phyloP scores from a whole-genome alignment of 192 early-diverging fungal genomes.

The Phlyctochytrium planicorne region DNA sequence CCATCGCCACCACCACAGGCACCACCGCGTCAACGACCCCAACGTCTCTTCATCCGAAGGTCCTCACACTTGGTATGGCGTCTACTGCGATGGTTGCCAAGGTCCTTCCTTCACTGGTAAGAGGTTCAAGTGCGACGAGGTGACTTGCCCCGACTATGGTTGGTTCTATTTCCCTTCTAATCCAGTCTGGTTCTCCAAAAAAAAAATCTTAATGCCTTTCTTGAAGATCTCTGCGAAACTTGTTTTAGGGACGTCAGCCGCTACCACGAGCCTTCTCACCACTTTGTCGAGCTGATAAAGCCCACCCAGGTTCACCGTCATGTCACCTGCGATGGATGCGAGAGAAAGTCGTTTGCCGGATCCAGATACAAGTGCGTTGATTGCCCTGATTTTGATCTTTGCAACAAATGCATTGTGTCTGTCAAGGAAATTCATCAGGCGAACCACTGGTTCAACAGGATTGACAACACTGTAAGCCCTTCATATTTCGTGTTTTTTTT shows the following conservation, averaged over 20 bases:
- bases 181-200: not conserved
- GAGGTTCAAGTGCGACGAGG: conserved; percentile 25
- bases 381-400: conserved; percentile 33
- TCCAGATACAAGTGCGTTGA: conserved; percentile 29
- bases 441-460: conserved; percentile 29
- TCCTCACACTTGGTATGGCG: conserved; percentile 18
- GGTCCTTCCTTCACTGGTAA: conserved; percentile 14
- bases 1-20: not conserved
- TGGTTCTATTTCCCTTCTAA: not conserved
- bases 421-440: conserved; percentile 5
- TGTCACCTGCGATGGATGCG: conserved; percentile 24
- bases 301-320: conserved; percentile 18
- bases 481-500: too few relatives aligned
- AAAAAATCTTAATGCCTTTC: too few relatives aligned
- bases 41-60: too few relatives aligned
- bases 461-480: not conserved
- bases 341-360: conserved; percentile 19
- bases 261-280: conserved; percentile 4
- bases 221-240: conserved; percentile 24
- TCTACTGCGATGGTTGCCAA: conserved; percentile 29
- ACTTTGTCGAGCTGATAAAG: conserved; percentile 11
- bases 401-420: conserved; percentile 14
- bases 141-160: conserved; percentile 23
- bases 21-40: too few relatives aligned
- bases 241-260: conserved; percentile 9